Percentiles rank a stretch among this genome's conserved stretches.
phyloP scores from a whole-genome alignment of 208 protist species.

The Leishmania lainsoni region DNA sequence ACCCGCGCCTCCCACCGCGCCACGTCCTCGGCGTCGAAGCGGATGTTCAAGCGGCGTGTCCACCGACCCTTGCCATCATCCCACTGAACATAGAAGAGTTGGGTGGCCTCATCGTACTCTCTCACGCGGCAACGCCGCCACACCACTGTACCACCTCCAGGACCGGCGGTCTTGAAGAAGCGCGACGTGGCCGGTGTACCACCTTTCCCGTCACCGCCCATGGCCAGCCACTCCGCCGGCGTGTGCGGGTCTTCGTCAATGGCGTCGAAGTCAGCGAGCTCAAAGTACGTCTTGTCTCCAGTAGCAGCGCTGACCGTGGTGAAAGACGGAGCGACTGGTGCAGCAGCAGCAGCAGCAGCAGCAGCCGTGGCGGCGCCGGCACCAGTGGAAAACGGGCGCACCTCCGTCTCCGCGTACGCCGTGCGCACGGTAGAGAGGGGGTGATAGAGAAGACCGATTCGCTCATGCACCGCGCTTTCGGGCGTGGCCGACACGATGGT shows the following conservation, averaged over 20 bases:
- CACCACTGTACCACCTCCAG: constrained; percentile 26
- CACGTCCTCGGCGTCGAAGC: constrained; percentile 87
- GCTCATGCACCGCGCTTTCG: constrained; percentile 38
- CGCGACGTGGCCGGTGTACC: constrained; percentile 85
- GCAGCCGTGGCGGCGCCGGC: constrained; percentile 3
- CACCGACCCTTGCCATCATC: constrained; percentile 72
- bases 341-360: constrained; percentile 7
- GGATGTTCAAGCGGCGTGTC: constrained; percentile 90
- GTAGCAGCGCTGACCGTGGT: not conserved
- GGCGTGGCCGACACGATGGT: constrained; percentile 8
- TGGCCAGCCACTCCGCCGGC: constrained; percentile 81
- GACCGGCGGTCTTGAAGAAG: constrained; percentile 56
- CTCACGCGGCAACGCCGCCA: constrained; percentile 81
- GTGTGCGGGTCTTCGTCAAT: constrained; percentile 64
- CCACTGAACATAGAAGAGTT: constrained; percentile 82
- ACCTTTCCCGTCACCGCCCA: constrained; percentile 41
- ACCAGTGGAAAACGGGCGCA: constrained; percentile 22
- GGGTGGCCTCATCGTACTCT: constrained; percentile 61
- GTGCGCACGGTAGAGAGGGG: constrained; percentile 72
- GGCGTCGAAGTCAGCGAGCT: constrained; percentile 91
- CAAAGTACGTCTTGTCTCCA: constrained; percentile 57
- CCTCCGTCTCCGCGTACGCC: constrained; percentile 61
- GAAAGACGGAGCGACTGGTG: not conserved
- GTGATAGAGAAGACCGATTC: constrained; percentile 65
- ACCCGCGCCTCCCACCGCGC: constrained; percentile 75